A percentile compares a stretch with the other conserved stretches of the same genome.
These are phyloP conservation scores for Paecilomyces formosus DNA, from an alignment of 2,329 filamentous ascomycete genomes.

Conservation along the genomic window DNA sequence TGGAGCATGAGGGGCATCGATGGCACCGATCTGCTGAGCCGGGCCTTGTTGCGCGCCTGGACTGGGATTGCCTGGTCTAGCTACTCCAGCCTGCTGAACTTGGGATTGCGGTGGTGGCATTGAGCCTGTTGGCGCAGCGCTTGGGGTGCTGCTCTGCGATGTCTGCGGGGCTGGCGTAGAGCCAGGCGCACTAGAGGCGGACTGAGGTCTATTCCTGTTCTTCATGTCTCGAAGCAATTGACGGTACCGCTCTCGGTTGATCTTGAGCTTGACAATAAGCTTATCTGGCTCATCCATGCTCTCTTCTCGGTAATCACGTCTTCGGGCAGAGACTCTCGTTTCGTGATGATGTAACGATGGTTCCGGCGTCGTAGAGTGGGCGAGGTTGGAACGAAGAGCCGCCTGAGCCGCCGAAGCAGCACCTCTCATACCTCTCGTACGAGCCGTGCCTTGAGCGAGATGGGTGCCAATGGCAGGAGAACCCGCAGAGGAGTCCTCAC, in stretches of 20 bases:
- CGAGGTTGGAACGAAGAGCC: conserved; percentile 66
- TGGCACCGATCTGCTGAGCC: conserved; percentile 35
- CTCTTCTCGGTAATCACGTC: conserved; percentile 67
- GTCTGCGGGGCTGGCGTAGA: conserved; percentile 38
- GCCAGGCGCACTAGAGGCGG: conserved; percentile 29
- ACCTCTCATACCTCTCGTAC: conserved; percentile 81
- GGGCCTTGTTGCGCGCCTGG: conserved; percentile 18
- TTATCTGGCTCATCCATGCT: conserved; percentile 64
- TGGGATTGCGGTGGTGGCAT: conserved; percentile 41
- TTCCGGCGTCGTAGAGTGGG: conserved; percentile 86
- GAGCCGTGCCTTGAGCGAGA: conserved; percentile 62
- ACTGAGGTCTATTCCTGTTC: conserved; percentile 29
- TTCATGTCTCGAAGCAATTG: conserved; percentile 55
- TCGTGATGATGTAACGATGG: conserved; percentile 62
- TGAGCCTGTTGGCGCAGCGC: conserved; percentile 43
- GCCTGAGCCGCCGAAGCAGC: conserved; percentile 81
- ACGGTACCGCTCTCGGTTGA: conserved; percentile 64
- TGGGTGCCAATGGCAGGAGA: conserved; percentile 74
- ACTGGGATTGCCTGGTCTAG: conserved; percentile 13
- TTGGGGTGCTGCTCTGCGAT: conserved; percentile 39
- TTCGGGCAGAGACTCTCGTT: conserved; percentile 57
- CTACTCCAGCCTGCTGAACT: conserved; percentile 13
- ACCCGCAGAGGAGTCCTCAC: conserved; percentile 77
- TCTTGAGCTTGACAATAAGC: conserved; percentile 66
- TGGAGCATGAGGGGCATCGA: conserved; percentile 37